Base-by-base conservation (phyloP, 2,329 filamentous ascomycete genomes). In the Aureobasidium sp. region DNA sequence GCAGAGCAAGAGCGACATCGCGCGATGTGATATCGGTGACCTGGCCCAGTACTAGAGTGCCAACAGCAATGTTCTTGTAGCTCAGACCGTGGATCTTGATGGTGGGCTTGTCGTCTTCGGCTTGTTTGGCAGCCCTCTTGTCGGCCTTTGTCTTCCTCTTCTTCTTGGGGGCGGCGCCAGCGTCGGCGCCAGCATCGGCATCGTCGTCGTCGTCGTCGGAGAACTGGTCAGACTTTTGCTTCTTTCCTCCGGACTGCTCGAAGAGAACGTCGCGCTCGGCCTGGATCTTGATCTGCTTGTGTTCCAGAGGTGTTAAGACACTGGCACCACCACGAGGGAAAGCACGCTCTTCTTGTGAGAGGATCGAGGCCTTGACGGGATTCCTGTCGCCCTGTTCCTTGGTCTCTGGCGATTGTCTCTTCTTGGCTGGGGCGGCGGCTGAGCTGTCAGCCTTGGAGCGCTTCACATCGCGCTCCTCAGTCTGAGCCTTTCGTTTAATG, bases 261-360 rank as follows among this genome's bases (percentile, higher is more conserved):
- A 93, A 94, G 42, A 95, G 79, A 44, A 92, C 94, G 79, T 99
- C 94, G 69, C 88, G 87, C 71, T 89, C 94, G 49, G 94, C 94
- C 75, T 97, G 89, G 63, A 95, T 87, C 70, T 94, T 88, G 65
- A 99, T 97, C 76, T 97, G 91, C 78, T 96, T 97, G 73, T 95
- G 89, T 74, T 99, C 94, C 57, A 99, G 80, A 22, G 94, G 92
- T 1, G 94, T 97, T 72, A 99, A 79, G 58, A 96, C 82, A 71
- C 90, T 95, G 59, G 86, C 93, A 47, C 94, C 95, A 62, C 94
- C 94, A 81, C 94, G 86, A 67, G 94, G 93, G 70, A 99, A 99
- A 48, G 93, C 82, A 37, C 87, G 87, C 72, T 97, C 94, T 67
- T 97, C 94, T 67, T 94, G 88, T 73, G 79, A 79, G 68, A 86